Base-by-base conservation (phyloP, 768 basidiomycete species). In the Auricularia sp. region DNA sequence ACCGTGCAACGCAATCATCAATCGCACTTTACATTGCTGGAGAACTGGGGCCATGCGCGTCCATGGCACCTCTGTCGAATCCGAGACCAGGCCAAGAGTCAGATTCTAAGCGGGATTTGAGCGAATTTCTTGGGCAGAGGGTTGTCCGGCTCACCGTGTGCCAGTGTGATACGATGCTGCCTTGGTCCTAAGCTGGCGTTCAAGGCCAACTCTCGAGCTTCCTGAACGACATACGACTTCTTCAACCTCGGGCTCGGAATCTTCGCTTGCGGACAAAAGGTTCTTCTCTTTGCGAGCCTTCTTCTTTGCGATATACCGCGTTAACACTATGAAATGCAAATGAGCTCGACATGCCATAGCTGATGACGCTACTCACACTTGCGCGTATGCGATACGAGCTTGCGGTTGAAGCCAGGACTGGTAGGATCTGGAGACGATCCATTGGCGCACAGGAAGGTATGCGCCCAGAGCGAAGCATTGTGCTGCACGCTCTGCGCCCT, bases 281-380 rank as follows among this genome's bases (percentile, higher is more conserved):
- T 86, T 94, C 77, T 94, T 92, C 75, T 87, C 87, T 70, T 91
- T 94, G 37, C 94, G 82, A 8, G 82, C 74, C 73, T 89, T 94
- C 24, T 77, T 70, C 70, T 84, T 88, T 5, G 88, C 83, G 37
- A 89, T 69, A 74, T 94, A 95, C n/a, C 90, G 86, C 1, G 92
- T 96, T 68, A 99, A 77, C 35, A 89, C 95, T 97, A 64, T 34
- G 37, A 56, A 64, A 24, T 56, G 34, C 59, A 29, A 2, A 29
- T 29, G 29, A 29, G 29, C 29, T 29, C 29, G 29, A 29, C 2
- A 29, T 29, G 29, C 29, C 29, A 29, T 29, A 29, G 29, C 29
- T 29, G 29, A 29, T 29, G 29, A 29, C 29, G 33, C 44, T 33
- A 78, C 87, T 42, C 68, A 93, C 92, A 77, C 76, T 92, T 92